These are phyloP conservation scores for Murraya paniculata DNA, from an alignment of 345 rosid species.

Conservation along the genomic window DNA sequence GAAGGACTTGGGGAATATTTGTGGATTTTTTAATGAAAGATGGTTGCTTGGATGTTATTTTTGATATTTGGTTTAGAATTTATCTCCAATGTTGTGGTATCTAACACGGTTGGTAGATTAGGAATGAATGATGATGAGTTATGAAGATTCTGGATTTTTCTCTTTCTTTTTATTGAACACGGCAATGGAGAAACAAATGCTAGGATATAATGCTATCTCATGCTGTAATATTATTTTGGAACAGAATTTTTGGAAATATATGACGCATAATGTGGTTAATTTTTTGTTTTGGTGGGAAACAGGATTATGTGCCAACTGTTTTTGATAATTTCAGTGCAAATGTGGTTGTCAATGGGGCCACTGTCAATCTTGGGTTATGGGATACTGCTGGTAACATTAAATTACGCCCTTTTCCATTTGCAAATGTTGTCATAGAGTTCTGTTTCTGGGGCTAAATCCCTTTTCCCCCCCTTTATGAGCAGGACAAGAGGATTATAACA, in stretches of 20 bases:
- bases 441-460: constrained; percentile 3
- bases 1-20: neutral
- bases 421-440: constrained; percentile 5
- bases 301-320: constrained; percentile 95
- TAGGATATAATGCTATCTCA: neutral
- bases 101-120: neutral
- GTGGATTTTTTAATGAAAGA: neutral
- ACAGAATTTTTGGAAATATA: neutral
- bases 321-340: constrained; percentile 97
- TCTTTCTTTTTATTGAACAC: neutral
- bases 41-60: neutral
- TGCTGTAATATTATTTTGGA: neutral
- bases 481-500: constrained; percentile 95
- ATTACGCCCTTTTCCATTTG: neutral
- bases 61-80: neutral
- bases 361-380: constrained; percentile 93
- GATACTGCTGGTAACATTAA: constrained; percentile 84
- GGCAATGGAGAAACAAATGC: neutral
- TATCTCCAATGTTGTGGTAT: neutral
- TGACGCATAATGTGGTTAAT: neutral
- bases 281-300: constrained; percentile 26
- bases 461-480: constrained; percentile 3
- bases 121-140: neutral
- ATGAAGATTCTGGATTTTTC: neutral
- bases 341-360: constrained; percentile 84